Percentiles rank a stretch among this genome's conserved stretches.
phyloP scores from a whole-genome alignment of 2,329 filamentous ascomycete species.

The Teratosphaeria nubilosa region DNA sequence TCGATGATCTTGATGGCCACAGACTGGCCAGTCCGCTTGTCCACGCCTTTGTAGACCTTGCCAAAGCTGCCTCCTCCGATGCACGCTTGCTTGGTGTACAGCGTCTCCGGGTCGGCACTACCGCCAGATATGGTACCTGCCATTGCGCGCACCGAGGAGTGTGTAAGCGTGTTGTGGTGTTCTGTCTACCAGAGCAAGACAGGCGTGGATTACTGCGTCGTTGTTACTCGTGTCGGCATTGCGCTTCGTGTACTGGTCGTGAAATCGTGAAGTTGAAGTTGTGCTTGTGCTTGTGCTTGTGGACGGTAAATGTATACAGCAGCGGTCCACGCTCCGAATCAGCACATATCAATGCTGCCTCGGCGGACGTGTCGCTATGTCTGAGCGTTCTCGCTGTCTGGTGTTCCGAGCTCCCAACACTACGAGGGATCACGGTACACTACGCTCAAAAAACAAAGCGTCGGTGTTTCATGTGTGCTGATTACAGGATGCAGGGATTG shows the following conservation, averaged over 20 bases:
- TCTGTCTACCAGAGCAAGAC: background rate
- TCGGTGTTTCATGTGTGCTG: background rate
- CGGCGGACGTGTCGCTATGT: background rate
- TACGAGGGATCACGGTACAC: background rate
- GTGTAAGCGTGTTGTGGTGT: background rate
- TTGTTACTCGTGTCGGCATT: background rate
- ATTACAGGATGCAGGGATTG: background rate
- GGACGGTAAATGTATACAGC: background rate
- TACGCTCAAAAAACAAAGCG: background rate
- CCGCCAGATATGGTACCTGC: slow-evolving; percentile 30
- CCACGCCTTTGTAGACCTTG: slow-evolving; percentile 96
- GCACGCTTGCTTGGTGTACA: slow-evolving; percentile 70
- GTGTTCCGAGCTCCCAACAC: background rate
- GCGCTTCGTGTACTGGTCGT: background rate
- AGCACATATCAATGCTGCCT: background rate
- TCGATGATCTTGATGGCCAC: slow-evolving; percentile 99
- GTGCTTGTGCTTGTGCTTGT: background rate
- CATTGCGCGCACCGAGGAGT: slow-evolving; percentile 7
- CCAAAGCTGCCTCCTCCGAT: slow-evolving; percentile 94
- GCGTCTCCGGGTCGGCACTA: slow-evolving; percentile 69
- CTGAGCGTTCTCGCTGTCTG: background rate
- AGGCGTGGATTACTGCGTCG: background rate
- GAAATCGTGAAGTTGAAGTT: background rate
- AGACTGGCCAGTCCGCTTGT: slow-evolving; percentile 83
- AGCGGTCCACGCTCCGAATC: background rate